Base-by-base conservation (phyloP, 768 basidiomycete species). In the Lentinula raphanica region DNA sequence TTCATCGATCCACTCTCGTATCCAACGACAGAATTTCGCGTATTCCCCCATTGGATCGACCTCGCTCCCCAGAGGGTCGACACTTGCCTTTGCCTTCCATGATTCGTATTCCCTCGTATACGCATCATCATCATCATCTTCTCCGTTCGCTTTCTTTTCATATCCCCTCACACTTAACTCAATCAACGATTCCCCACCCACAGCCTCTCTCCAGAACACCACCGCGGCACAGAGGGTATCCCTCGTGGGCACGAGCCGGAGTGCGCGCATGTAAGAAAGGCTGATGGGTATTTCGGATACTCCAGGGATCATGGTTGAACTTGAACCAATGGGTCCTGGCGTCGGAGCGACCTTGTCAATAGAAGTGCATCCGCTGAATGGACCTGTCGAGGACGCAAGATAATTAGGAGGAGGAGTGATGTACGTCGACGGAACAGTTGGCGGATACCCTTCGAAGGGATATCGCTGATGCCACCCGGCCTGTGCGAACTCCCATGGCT, bases 141-240 rank as follows among this genome's bases (percentile, higher is more conserved):
- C n/a, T 38, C 5, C 35, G 5, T 21, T 25, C 23, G 35, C 19
- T 21, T 49, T 45, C 25, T 13, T 35, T n/a, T 53, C 21, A 39
- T 53, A 53, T 3, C 40, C 36, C 21, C 23, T 53, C 29, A 53
- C 19, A 17, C 51, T 36, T 5, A 53, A 15, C 13, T 56, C 54
- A 28, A 38, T 25, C n/a, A 56, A 23, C 25, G 54, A 28, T 28
- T 42, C 40, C 3, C 54, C 44, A 21, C 54, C 54, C 29, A 46
- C 54, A 13, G 44, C 54, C 42, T 56, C 54, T 56, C 19, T 46
- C 54, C 54, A 56, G 32, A 56, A 46, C n/a, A 56, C 54, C 13
- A 56, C 28, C 5, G 54, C 54, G n/a, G 54, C 54, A 27, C 40
- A 42, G 28, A 56, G n/a, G 25, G 54, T 56, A 31, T 56, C 54